Evolutionary conservation across 2,329 filamentous ascomycete genomes (phyloP), one percentile per base, ranked within the genome.

Genomic region (Monilinia vaccinii-corymbosi): DNA sequence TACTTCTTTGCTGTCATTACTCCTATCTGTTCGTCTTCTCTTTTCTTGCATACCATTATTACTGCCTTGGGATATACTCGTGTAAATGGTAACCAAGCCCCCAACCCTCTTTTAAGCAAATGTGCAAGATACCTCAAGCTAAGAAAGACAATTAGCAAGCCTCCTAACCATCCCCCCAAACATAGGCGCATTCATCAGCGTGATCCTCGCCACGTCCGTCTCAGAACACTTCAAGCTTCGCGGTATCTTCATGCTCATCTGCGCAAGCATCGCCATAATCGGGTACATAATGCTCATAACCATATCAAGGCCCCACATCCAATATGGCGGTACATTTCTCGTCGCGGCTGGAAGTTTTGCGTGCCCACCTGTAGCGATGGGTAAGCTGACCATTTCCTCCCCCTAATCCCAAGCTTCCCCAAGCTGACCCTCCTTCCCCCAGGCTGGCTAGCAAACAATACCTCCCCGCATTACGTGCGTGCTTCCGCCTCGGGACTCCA

Each of bases 261-360:
- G 87, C 47, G 71, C 85, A 11, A 48, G 87, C 0, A 67, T 96
- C 3, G 90, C 86, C 10, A 85, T 95, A 25, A 73, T 78, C 0
- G 92, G 92, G 0, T 96, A 96, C 70, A 70, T 79, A 47, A 90
- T 97, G 85, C 79, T 95, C 3, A 77, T 95, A 2, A 82, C 81
- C 1, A 83, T 82, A 5, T 76, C 79, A 3, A 76, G 77, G 7
- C 78, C 90, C 0, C 79, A 78, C 0, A 83, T 92, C 0, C 85
- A 91, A 70, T 97, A 96, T 71, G 87, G 85, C 0, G 91, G 88
- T 0, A 88, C 84, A 0, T 96, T 95, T 72, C 77, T 96, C 0
- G 91, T 86, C 0, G 91, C 92, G 0, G 78, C 92, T 62, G 91
- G 91, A 1, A 95, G 96, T 67, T 96, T 96, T 69, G 90, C 91